These are phyloP conservation scores for Saccharomycopsis crataegensis DNA, from an alignment of 1,139 yeast species.

Conservation along the genomic window DNA sequence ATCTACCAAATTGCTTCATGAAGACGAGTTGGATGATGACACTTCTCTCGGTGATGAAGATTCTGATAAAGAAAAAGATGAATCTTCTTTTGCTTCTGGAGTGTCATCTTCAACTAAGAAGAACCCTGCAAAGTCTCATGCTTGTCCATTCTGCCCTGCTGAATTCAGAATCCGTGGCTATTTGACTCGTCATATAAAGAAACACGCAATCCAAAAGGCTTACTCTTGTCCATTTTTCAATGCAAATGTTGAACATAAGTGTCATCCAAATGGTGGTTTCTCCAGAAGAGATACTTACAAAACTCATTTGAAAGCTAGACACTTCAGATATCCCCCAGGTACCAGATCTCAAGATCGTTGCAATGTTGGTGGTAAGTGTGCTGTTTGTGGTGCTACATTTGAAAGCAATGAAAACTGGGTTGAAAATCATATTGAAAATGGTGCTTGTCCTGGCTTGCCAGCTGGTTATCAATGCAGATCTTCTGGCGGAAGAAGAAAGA, in stretches of 20 bases:
- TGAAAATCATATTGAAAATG: conserved; percentile 79
- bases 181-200: conserved; percentile 86
- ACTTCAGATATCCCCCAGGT: conserved; percentile 84
- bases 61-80: not conserved
- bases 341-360: conserved; percentile 67
- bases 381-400: conserved; percentile 70
- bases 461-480: conserved; percentile 33
- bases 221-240: conserved; percentile 84
- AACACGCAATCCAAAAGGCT: conserved; percentile 82
- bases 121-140: conserved; percentile 20
- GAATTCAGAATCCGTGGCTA: conserved; percentile 83
- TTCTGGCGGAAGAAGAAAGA: conserved; percentile 12
- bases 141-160: conserved; percentile 72
- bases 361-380: conserved; percentile 69
- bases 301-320: conserved; percentile 89
- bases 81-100: not conserved
- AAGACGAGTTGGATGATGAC: conserved; percentile 7
- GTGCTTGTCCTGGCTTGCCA: conserved; percentile 46
- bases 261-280: conserved; percentile 95
- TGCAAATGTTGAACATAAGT: conserved; percentile 43
- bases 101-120: conserved; percentile 13
- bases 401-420: conserved; percentile 83
- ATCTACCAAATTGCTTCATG: not conserved
- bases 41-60: not conserved
- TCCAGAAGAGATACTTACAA: conserved; percentile 94